phyloP scores from a whole-genome alignment of 441 rosid species.

The Arabidopsis lyrata region DNA sequence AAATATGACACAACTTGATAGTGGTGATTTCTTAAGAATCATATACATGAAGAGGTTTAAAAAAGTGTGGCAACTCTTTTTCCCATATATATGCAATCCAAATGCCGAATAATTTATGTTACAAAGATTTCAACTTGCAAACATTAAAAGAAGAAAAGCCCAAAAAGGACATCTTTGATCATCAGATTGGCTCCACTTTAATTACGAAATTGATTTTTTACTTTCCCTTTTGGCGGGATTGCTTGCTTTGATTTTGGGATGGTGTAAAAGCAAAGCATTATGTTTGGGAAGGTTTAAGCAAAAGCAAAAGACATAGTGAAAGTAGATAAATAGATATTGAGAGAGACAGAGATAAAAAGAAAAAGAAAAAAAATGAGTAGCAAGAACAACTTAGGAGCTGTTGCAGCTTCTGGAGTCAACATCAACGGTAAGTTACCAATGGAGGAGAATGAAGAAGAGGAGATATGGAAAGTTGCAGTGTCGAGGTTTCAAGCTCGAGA shows the following conservation, averaged over 20 bases:
- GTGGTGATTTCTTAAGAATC: too few relatives aligned
- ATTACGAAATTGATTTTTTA: conserved; percentile 19
- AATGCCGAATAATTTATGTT: background rate
- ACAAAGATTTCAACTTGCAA: conserved; percentile 13
- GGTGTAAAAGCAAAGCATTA: conserved; percentile 60
- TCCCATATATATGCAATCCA: too few relatives aligned
- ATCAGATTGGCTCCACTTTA: conserved; percentile 29
- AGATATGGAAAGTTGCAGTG: conserved; percentile 57
- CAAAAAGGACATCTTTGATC: conserved; percentile 26
- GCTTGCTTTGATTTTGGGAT: conserved; percentile 47
- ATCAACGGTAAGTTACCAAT: conserved; percentile 53
- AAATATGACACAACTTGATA: too few relatives aligned
- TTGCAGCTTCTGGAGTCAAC: conserved; percentile 38
- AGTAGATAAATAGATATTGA: conserved; percentile 15
- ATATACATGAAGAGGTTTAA: too few relatives aligned
- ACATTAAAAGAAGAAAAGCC: conserved; percentile 26
- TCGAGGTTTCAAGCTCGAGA: conserved; percentile 73
- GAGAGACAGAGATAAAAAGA: conserved; percentile 6
- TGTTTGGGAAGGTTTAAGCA: conserved; percentile 59
- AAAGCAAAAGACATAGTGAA: conserved; percentile 50
- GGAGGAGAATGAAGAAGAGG: conserved; percentile 66
- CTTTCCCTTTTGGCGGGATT: conserved; percentile 46
- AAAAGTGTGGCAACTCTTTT: too few relatives aligned
- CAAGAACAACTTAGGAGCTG: conserved; percentile 48
- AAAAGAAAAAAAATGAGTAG: conserved; percentile 25